Evolutionary conservation across 139 green algal genomes (phyloP).

Genomic region (Astrephomene gubernaculifera): DNA sequence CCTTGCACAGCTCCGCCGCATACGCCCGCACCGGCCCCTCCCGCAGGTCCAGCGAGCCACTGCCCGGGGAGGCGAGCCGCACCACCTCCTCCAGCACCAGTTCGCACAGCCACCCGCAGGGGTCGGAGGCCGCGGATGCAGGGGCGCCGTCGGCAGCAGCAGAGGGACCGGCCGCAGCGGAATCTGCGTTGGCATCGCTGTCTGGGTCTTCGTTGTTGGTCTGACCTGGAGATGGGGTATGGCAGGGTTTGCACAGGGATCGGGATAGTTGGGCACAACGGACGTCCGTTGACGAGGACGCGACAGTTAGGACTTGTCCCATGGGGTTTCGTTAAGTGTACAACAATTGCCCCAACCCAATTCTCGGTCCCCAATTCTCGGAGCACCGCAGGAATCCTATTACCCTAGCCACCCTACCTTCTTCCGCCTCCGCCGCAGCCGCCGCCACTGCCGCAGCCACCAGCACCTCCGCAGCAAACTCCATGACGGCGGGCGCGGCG

Average conservation of each 20-base stretch:
- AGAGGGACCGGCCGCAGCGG: neutral
- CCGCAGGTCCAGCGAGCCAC: neutral
- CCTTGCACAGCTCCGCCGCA: slow-evolving; percentile 23
- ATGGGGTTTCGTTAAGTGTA: too few species aligned
- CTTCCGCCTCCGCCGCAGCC: neutral
- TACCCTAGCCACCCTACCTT: too few species aligned
- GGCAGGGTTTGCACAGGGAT: too few species aligned
- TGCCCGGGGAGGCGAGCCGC: neutral
- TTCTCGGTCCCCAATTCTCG: too few species aligned
- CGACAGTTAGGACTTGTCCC: too few species aligned
- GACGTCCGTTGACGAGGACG: too few species aligned
- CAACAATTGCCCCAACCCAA: too few species aligned
- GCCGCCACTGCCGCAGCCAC: neutral
- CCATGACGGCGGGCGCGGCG: slow-evolving; percentile 11
- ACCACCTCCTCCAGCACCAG: slow-evolving; percentile 32
- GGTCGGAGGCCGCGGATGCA: neutral
- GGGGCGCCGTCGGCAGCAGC: too few species aligned
- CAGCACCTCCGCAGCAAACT: neutral
- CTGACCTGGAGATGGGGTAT: too few species aligned
- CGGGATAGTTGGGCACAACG: too few species aligned
- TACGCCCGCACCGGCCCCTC: slow-evolving; percentile 5
- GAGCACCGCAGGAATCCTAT: too few species aligned
- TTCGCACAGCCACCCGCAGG: slow-evolving; percentile 11
- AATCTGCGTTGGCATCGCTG: neutral
- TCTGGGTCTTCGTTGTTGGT: too few species aligned